Evolutionary conservation across 805 yeast species (phyloP), one percentile per base, ranked within the genome.

Genomic region (Wickerhamomyces chambardii): DNA sequence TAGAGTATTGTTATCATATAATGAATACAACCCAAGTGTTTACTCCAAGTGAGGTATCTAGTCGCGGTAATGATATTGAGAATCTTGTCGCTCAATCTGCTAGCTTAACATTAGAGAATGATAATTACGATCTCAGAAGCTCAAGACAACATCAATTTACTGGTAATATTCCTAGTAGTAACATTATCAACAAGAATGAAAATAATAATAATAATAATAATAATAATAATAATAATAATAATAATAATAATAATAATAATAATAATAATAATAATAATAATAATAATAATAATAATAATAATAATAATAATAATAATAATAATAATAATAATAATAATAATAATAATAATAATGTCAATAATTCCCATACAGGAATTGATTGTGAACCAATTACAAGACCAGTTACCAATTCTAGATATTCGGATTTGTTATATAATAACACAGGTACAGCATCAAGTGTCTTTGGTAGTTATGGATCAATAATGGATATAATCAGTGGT

Each of bases 401-500:
- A 11, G n/a, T 32, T 4, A 27, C 29, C 17, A 29, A 28, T 29
- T 30, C 38, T 24, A 34, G 30, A 16, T 32, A 26, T 28, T 26
- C 26, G 21, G 27, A 24, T 4, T 24, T 24, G 12, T 24, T 24
- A 24, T 24, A 24, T n/a, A 24, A 11, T 14, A 24, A 24, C 12
- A 24, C 7, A 11, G 27, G 27, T 11, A 24, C 27, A 24, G 12
- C 6, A 11, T 6, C 27, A 24, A 6, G 27, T 14, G 12, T 24
- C 6, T 24, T n/a, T n/a, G n/a, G n/a, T 11, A 14, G 27, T 24
- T 24, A 24, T 24, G 9, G 9, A 3, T 46, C 55, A 12, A 39
- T 57, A 14, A 37, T 55, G n/a, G 51, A 43, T 9, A 49, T 39
- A 29, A 39, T 58, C 15, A 41, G 38, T 21, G 33, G 42, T 2